Evolutionary conservation across 345 rosid genomes (phyloP), one percentile per base, ranked within the genome.

Genomic region (Dipteronia dyeriana): DNA sequence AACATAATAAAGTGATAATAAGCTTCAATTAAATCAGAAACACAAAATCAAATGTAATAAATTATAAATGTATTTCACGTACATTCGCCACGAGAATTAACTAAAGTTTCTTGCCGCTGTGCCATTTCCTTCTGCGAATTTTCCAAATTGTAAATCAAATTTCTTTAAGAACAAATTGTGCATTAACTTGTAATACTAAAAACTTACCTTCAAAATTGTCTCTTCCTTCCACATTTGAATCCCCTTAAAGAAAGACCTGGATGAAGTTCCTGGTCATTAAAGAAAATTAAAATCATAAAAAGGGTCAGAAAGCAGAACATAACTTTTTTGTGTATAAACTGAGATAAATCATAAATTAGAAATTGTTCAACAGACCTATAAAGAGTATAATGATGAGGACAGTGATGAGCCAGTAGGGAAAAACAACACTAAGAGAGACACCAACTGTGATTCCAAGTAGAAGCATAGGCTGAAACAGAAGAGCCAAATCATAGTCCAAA

Each of bases 381-480:
- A 95, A 95, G 79, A 95, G 98, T 7, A 90, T 86, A 74, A 95
- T 95, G 85, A 93, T 95, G 75, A 95, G 92, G 13, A 95, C 91
- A 39, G 98, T 95, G 67, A 95, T 91, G 76, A 95, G 92, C 98
- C 98, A 95, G 80, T 91, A 93, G 57, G 98, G 98, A 77, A 95
- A 95, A 1, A 93, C 97, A 66, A 95, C 98, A 79, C 98, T 95
- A 45, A 95, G 84, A 23, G 97, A 64, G 67, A 95, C 98, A 53
- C 98, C 98, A 51, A 95, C 66, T 2, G 98, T 93, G 86, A 95
- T 93, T 65, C 98, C 98, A 8, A 95, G 93, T 78, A 95, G 82
- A 63, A 95, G 94, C 98, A 93, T 89, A 0, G 98, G 98, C 88
- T 95, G 98, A 78, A 95, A 95, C 7, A 95, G 82, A 45, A 95